A percentile compares a stretch with the other conserved stretches of the same genome.
Conservation (phyloP, 495 filamentous ascomycete genomes). For the Aspergillus sclerotiicarbonarius region DNA sequence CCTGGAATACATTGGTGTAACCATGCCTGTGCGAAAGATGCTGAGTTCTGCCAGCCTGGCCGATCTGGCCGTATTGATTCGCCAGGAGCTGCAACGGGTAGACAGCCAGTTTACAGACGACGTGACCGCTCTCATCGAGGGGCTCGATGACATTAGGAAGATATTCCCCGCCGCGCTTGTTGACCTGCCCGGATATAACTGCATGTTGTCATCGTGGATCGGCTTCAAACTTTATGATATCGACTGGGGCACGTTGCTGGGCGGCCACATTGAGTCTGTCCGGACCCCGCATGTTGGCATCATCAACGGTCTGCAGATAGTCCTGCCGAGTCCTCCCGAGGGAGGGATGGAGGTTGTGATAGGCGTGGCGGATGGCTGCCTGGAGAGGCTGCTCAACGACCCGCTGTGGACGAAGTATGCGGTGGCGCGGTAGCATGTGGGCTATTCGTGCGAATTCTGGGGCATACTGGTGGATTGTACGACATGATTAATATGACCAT, state of each 20-base stretch:
- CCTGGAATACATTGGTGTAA: conserved; percentile 26
- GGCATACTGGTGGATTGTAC: too few species aligned
- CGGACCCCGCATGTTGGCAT: conserved; percentile 31
- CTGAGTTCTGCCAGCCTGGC: conserved; percentile 16
- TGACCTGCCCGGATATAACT: conserved; percentile 34
- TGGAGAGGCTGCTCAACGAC: conserved; percentile 28
- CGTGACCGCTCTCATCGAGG: conserved; percentile 23
- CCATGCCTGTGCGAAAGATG: conserved; percentile 17
- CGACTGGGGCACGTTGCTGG: conserved; percentile 33
- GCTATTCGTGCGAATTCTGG: too few species aligned
- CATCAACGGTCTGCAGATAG: conserved; percentile 33
- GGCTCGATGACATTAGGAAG: conserved; percentile 26
- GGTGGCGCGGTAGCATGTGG: conserved; percentile 13
- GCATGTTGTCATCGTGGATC: conserved; percentile 31
- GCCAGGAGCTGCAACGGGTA: conserved; percentile 28
- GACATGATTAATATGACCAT: too few species aligned
- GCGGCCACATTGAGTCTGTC: conserved; percentile 29
- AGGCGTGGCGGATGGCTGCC: conserved; percentile 27
- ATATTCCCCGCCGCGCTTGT: conserved; percentile 31
- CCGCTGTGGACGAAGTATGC: conserved; percentile 29
- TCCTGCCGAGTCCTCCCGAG: conserved; percentile 31
- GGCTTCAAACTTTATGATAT: conserved; percentile 31
- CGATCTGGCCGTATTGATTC: conserved; percentile 32
- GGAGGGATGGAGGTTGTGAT: conserved; percentile 38
- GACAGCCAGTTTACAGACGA: conserved; percentile 24